Conservation (phyloP, 306 rosid genomes). For the Rubus parviflorus region DNA sequence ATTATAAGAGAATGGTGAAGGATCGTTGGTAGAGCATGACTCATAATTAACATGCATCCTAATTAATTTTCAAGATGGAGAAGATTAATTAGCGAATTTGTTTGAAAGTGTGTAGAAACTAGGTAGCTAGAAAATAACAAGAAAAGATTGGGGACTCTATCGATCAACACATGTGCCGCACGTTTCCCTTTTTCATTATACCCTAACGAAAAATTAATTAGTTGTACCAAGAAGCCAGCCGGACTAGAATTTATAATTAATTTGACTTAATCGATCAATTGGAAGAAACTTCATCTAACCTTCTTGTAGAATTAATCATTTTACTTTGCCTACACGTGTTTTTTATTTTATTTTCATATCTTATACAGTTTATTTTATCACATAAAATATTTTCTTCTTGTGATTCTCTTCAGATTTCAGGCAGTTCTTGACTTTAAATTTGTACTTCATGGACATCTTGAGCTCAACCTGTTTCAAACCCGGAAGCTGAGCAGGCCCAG, state of each 20-base stretch:
- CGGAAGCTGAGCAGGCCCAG: background rate
- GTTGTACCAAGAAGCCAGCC: background rate
- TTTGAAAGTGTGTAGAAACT: background rate
- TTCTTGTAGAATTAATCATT: background rate
- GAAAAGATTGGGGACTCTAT: background rate
- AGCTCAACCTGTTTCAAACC: too few species aligned
- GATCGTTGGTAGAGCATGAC: too few species aligned
- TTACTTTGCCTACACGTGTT: background rate
- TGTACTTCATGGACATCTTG: too few species aligned
- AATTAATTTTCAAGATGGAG: background rate
- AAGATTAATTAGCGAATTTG: background rate
- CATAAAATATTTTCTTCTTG: background rate
- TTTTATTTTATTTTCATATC: background rate
- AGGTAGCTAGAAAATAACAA: background rate
- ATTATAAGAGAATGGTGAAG: too few species aligned
- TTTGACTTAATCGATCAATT: background rate
- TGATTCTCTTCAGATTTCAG: background rate
- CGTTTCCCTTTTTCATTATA: background rate
- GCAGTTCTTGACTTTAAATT: too few species aligned
- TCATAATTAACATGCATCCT: background rate
- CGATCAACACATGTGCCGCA: background rate
- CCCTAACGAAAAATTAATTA: background rate
- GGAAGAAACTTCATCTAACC: background rate
- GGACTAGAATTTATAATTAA: background rate
- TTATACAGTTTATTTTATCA: background rate